These are phyloP conservation scores for Hypoxylon cercidicola DNA, from an alignment of 495 filamentous ascomycete species.

Conservation along the genomic window DNA sequence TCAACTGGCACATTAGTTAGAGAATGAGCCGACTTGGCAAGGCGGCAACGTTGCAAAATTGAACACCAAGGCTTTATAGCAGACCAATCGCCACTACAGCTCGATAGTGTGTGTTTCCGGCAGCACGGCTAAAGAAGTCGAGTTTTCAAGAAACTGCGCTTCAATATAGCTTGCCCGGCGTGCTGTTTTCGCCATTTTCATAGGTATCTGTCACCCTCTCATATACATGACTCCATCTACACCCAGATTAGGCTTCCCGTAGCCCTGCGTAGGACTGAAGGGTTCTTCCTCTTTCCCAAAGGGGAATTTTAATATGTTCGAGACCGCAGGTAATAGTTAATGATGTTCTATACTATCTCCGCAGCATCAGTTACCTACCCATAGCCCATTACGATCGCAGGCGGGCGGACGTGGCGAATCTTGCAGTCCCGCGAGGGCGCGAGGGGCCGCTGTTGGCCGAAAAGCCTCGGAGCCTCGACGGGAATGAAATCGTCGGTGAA, in stretches of 20 bases:
- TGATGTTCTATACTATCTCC: slow-evolving; percentile 6
- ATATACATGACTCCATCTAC: slow-evolving; percentile 5
- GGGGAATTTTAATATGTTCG: slow-evolving; percentile 9
- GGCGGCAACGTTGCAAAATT: slow-evolving; percentile 28
- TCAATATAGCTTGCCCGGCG: slow-evolving; percentile 18
- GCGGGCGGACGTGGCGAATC: slow-evolving; percentile 9
- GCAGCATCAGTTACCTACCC: too few species aligned
- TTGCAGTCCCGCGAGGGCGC: background rate
- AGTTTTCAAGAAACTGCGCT: slow-evolving; percentile 3
- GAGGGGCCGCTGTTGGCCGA: background rate
- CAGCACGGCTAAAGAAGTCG: slow-evolving; percentile 34
- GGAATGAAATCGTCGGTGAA: slow-evolving; percentile 3
- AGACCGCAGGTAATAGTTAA: background rate
- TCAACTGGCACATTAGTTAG: slow-evolving; percentile 8
- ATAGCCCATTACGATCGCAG: too few species aligned
- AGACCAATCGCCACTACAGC: slow-evolving; percentile 27
- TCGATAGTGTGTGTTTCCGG: slow-evolving; percentile 36
- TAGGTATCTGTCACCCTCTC: background rate
- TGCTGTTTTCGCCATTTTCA: slow-evolving; percentile 8
- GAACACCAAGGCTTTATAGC: slow-evolving; percentile 33
- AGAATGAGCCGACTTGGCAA: slow-evolving; percentile 40
- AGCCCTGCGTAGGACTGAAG: slow-evolving; percentile 11
- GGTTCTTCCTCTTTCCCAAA: slow-evolving; percentile 25
- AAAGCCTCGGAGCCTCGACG: background rate
- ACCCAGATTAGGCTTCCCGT: background rate